Conservation (phyloP, 345 rosid species). For the Pistacia atlantica region DNA sequence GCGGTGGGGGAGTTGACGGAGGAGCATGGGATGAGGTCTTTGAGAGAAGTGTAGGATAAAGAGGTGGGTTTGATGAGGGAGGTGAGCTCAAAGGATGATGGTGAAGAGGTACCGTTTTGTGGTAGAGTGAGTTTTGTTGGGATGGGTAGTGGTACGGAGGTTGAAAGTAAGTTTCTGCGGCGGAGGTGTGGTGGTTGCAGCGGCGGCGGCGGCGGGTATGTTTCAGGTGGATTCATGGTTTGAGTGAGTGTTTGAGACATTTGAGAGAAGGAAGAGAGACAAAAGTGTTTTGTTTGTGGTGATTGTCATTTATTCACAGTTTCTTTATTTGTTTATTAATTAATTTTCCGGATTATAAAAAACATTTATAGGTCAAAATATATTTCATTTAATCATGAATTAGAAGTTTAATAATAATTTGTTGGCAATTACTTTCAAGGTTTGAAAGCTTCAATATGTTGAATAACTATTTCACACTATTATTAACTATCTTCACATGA, state of each 20-base stretch:
- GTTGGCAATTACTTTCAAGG: too few species aligned
- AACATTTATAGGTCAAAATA: too few species aligned
- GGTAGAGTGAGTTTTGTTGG: slow-evolving; percentile 20
- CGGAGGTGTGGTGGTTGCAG: slow-evolving; percentile 29
- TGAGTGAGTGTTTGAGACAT: not conserved
- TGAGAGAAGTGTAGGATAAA: slow-evolving; percentile 69
- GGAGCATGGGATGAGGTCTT: slow-evolving; percentile 60
- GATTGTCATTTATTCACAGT: too few species aligned
- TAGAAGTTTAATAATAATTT: too few species aligned
- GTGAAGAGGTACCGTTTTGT: slow-evolving; percentile 22
- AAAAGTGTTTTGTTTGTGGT: too few species aligned
- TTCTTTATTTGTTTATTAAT: too few species aligned
- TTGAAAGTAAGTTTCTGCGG: slow-evolving; percentile 54
- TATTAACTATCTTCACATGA: too few species aligned
- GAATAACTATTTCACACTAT: too few species aligned
- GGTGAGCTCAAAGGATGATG: slow-evolving; percentile 32
- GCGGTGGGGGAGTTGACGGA: slow-evolving; percentile 56
- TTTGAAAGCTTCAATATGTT: too few species aligned
- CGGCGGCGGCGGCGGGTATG: not conserved
- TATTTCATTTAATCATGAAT: too few species aligned
- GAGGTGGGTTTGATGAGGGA: slow-evolving; percentile 46
- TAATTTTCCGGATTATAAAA: too few species aligned
- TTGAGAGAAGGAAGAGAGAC: too few species aligned
- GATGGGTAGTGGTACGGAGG: slow-evolving; percentile 25
- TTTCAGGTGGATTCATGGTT: not conserved